Base-by-base conservation (phyloP, 306 rosid genomes). In the Cicer pinnatifidum region DNA sequence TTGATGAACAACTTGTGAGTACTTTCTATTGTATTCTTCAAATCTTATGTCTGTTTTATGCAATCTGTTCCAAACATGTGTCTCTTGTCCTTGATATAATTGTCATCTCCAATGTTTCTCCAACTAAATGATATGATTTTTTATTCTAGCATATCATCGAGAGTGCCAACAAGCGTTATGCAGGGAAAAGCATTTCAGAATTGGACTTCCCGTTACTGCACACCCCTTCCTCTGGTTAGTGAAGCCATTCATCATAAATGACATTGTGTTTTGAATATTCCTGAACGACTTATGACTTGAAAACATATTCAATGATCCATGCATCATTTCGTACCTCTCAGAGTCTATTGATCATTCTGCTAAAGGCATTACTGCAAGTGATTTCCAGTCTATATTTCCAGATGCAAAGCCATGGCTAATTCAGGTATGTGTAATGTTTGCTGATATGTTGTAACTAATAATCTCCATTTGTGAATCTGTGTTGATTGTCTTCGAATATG, bases 1-100 rank as follows among this genome's bases (percentile, higher is more conserved):
- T 94, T 12, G 96, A 88, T 41, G 99, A 91, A 82, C 93, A 91
- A 51, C 67, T 75, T 28, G 99, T 94, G 85, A 84, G 97, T 85
- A 70, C 16, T 69, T 41, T 72, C 20, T 76, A 53, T 72, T 67
- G 17, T 71, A 75, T 68, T 7, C 38, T 69, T 50, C 63, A 60
- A 54, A 60, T 39, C 20, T 67, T 19, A 1, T 62, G 28, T 41
- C 23, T 57, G 15, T 62, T 63, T 47, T 74, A 11, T 20, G 74
- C 6, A 41, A 58, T 15, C 46, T 78, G 73, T 81, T 45, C 41
- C 20, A 1, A 46, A 54, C 45, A 4, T 62, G 12, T 58, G 44
- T 81, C 12, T 74, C 45, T 15, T 7, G 23, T 69, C 41, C 40
- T 39, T 59, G 66, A 37, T 52, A 46, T 76, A 43, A 43, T 66